These are phyloP conservation scores for Rugonectria rugulosa DNA, from an alignment of 2,329 filamentous ascomycete genomes.

Conservation along the genomic window DNA sequence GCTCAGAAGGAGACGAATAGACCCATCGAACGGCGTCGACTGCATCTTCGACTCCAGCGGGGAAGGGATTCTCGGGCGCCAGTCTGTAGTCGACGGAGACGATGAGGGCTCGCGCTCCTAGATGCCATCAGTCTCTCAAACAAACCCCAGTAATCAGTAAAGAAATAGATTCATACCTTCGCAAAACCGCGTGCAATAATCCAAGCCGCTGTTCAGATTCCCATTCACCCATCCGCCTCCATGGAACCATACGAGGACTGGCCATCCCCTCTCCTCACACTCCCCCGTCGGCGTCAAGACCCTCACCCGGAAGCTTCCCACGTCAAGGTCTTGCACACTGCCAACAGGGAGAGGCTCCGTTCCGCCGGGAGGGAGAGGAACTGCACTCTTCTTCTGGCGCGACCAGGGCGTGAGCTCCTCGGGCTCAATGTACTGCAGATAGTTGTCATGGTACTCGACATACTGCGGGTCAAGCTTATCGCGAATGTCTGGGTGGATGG, in stretches of 20 bases:
- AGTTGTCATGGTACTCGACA: slow-evolving; percentile 46
- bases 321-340: slow-evolving; percentile 35
- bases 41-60: slow-evolving; percentile 44
- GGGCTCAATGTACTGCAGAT: slow-evolving; percentile 47
- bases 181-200: slow-evolving; percentile 44
- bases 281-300: slow-evolving; percentile 41
- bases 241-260: slow-evolving; percentile 49
- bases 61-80: slow-evolving; percentile 46
- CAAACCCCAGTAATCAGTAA: neutral
- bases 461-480: slow-evolving; percentile 47
- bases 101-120: slow-evolving; percentile 38
- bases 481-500: slow-evolving; percentile 44
- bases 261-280: slow-evolving; percentile 41
- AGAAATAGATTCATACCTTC: slow-evolving; percentile 28
- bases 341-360: slow-evolving; percentile 39
- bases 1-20: slow-evolving; percentile 23
- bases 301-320: slow-evolving; percentile 41
- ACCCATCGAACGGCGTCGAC: slow-evolving; percentile 45
- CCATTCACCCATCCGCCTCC: slow-evolving; percentile 51
- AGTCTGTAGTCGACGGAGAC: slow-evolving; percentile 46
- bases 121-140: slow-evolving; percentile 6
- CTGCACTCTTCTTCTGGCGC: slow-evolving; percentile 33
- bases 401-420: slow-evolving; percentile 45
- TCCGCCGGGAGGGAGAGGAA: slow-evolving; percentile 35
- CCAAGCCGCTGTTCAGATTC: slow-evolving; percentile 43